Conservation (phyloP, 305 asterid genomes). For the Ilex paraguariensis region DNA sequence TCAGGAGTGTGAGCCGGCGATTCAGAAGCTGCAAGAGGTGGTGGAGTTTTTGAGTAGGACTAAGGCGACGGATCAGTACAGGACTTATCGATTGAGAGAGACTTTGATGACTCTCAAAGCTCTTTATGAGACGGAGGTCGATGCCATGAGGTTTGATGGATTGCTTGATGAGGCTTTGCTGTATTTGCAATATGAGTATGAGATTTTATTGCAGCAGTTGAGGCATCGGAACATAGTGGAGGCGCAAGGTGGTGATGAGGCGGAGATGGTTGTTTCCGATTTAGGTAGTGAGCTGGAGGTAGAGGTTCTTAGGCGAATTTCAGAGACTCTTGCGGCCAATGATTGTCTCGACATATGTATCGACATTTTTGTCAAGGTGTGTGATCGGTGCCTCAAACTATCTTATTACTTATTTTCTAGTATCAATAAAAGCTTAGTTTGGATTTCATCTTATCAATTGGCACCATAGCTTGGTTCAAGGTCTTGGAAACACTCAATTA, state of each 20-base stretch:
- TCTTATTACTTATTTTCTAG: no score
- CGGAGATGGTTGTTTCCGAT: conserved; percentile 15
- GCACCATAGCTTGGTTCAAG: no score
- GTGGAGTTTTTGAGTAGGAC: conserved; percentile 88
- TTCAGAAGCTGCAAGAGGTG: conserved; percentile 75
- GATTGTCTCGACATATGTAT: conserved; percentile 82
- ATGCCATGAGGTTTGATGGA: conserved; percentile 70
- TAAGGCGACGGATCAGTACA: conserved; percentile 62
- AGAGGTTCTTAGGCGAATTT: conserved; percentile 51
- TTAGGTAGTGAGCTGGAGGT: conserved; percentile 57
- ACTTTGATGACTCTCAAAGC: conserved; percentile 62
- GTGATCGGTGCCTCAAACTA: background rate
- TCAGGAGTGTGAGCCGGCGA: conserved; percentile 56
- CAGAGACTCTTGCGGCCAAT: conserved; percentile 52
- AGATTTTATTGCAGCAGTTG: conserved; percentile 44
- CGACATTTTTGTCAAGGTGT: conserved; percentile 73
- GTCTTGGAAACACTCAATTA: no score
- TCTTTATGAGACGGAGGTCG: conserved; percentile 64
- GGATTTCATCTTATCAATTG: no score
- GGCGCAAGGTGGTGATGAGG: conserved; percentile 5
- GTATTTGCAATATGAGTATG: conserved; percentile 82
- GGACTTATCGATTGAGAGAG: conserved; percentile 55
- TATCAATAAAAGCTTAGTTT: no score
- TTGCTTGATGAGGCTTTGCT: conserved; percentile 66
- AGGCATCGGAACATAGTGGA: conserved; percentile 36